Evolutionary conservation across 1,284 basidiomycete genomes (phyloP).

Genomic region (Malassezia dermatis): DNA sequence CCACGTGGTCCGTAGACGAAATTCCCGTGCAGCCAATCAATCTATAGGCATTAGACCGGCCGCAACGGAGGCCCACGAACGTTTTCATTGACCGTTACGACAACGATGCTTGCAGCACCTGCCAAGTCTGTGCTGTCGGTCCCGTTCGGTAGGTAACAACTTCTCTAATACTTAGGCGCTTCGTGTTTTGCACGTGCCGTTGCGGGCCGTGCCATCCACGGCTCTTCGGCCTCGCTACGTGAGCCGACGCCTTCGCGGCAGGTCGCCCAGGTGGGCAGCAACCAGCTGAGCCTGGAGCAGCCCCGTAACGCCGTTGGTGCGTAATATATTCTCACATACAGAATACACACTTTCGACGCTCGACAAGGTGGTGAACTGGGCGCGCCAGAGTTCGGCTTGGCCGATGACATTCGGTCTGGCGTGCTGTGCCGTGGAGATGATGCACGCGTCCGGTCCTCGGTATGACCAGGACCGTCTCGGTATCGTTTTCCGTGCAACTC

Average conservation of each 20-base stretch:
- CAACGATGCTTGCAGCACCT: constrained; percentile 8
- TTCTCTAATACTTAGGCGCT: not conserved
- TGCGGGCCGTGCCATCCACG: constrained; percentile 8
- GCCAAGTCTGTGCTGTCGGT: constrained; percentile 8
- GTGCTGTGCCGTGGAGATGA: constrained; percentile 87
- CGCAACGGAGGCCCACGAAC: not conserved
- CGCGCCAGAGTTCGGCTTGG: constrained; percentile 95
- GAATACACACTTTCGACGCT: constrained; percentile 93
- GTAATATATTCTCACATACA: constrained; percentile 50
- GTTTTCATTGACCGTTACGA: not conserved
- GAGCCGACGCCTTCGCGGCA: constrained; percentile 11
- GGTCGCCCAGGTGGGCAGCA: constrained; percentile 22
- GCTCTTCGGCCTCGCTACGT: constrained; percentile 2
- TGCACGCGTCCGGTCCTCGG: constrained; percentile 90
- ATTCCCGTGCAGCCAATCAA: constrained; percentile 5
- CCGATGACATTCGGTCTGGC: constrained; percentile 98
- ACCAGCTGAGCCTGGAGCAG: constrained; percentile 61
- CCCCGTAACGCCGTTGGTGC: constrained; percentile 78
- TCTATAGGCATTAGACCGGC: constrained; percentile 2
- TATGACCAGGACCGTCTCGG: constrained; percentile 98
- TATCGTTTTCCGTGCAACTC: constrained; percentile 94
- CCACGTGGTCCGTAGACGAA: constrained; percentile 6
- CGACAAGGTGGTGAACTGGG: constrained; percentile 98
- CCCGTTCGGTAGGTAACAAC: constrained; percentile 2
- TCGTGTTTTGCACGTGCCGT: constrained; percentile 3